Base-by-base conservation (phyloP, 768 basidiomycete genomes). In the Leccinum arenicola region DNA sequence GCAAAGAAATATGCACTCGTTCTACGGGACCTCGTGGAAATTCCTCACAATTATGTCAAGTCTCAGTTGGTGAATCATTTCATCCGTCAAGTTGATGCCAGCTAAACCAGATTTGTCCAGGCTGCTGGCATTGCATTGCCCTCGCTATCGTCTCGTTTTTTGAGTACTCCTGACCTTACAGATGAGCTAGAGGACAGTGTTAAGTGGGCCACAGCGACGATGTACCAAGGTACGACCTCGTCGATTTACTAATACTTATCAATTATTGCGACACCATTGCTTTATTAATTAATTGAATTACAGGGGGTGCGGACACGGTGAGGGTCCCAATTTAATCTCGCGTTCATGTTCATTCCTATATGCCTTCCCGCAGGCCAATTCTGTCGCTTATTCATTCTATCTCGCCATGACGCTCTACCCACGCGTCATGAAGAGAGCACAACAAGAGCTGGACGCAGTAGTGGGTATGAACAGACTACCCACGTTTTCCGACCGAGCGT, bases 331-430 rank as follows among this genome's bases (percentile, higher is more conserved):
- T 23, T 23, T 23, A 23, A 29, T 51, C 2, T 51, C 17, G 6
- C 19, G 15, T 27, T 29, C 31, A 15, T 19, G 31, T 10, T 35
- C 6, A 38, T 56, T 19, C 2, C 1, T 6, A 58, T 43, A 38
- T 7, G 1, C 17, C 25, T n/a, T 17, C 65, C 6, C 51, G 9
- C n/a, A 66, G 68, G 23, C 63, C 9, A 50, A 40, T 12, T 62
- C 68, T 2, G 23, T 58, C 1, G 33, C 54, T 9, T 63, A 57
- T 50, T 58, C 59, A 10, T 65, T 67, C 45, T 60, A 61, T 21
- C 68, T 72, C n/a, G 73, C 68, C 3, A 74, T 73, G 73, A 61
- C 64, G 21, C 64, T 70, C 49, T 61, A 65, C 51, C 73, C 73
- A 1, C 52, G 43, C 2, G 65, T 68, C 17, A 61, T 69, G 62